Conservation (phyloP, 352 stramenopile species). For the Phytopythium helicoides region DNA sequence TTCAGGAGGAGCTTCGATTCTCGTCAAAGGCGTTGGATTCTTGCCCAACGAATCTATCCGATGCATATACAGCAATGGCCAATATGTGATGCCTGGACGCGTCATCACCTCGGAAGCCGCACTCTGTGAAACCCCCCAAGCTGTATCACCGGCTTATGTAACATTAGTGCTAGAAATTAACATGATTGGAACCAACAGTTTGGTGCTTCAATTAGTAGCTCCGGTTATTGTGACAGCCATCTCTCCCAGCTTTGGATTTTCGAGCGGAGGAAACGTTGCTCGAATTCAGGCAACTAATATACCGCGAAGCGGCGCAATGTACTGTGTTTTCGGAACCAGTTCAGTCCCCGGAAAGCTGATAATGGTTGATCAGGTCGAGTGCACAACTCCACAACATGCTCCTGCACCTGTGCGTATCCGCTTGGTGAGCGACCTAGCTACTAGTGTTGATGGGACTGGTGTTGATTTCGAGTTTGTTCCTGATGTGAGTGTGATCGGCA, state of each 20-base stretch:
- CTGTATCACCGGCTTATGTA: constrained; percentile 12
- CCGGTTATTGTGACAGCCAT: constrained; percentile 14
- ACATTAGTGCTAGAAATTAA: constrained; percentile 16
- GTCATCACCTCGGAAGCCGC: constrained; percentile 12
- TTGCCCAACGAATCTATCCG: neutral
- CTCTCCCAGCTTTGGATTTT: constrained; percentile 28
- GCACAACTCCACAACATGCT: constrained; percentile 19
- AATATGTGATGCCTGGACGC: constrained; percentile 11
- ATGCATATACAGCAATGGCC: constrained; percentile 26
- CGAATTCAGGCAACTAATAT: constrained; percentile 15
- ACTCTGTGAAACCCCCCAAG: constrained; percentile 16
- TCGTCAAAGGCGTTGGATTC: constrained; percentile 26
- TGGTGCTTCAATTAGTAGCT: constrained; percentile 30
- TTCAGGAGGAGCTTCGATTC: constrained; percentile 16
- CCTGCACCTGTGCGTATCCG: constrained; percentile 14
- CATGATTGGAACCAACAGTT: constrained; percentile 20
- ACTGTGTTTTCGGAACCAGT: constrained; percentile 28
- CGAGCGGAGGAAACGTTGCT: constrained; percentile 19
- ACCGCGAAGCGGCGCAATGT: constrained; percentile 5
- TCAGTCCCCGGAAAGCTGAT: constrained; percentile 12
- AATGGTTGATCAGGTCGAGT: constrained; percentile 15
- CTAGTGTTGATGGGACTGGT: constrained; percentile 8
- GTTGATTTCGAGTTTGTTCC: constrained; percentile 30
- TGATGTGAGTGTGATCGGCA: constrained; percentile 19
- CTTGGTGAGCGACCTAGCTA: constrained; percentile 9